phyloP scores from a whole-genome alignment of 805 yeast genomes.

The Candida jianshihensis region DNA sequence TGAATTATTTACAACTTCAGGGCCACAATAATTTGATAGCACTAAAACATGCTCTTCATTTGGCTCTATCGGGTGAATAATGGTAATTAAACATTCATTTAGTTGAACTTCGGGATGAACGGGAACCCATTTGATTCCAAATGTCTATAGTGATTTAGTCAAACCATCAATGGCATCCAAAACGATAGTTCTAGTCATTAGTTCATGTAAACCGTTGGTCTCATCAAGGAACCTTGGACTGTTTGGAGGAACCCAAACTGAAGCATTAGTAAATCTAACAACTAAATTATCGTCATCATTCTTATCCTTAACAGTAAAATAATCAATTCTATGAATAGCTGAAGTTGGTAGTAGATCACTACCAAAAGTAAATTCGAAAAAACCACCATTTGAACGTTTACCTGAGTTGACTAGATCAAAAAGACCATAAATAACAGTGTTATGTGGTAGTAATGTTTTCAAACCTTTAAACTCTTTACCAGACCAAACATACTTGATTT shows the following conservation, averaged over 20 bases:
- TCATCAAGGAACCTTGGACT: conserved; percentile 11
- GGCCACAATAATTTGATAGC: neutral
- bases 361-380: conserved; percentile 14
- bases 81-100: neutral
- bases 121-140: too few species aligned
- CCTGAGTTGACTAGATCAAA: conserved; percentile 15
- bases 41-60: neutral
- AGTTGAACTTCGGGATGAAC: neutral
- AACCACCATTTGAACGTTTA: conserved; percentile 15
- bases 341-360: conserved; percentile 9
- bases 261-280: conserved; percentile 16
- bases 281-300: conserved; percentile 10
- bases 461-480: conserved; percentile 8
- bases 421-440: conserved; percentile 17
- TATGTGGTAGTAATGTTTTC: conserved; percentile 8
- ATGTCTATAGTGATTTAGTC: neutral
- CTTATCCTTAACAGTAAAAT: conserved; percentile 9
- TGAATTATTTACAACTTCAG: neutral
- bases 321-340: conserved; percentile 17
- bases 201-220: conserved; percentile 19
- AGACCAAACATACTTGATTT: conserved; percentile 15
- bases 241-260: conserved; percentile 3
- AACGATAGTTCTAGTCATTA: conserved; percentile 22
- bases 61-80: neutral
- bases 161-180: conserved; percentile 16